phyloP scores from a whole-genome alignment of 108 stramenopile species.

The Stephanodiscus triporus region DNA sequence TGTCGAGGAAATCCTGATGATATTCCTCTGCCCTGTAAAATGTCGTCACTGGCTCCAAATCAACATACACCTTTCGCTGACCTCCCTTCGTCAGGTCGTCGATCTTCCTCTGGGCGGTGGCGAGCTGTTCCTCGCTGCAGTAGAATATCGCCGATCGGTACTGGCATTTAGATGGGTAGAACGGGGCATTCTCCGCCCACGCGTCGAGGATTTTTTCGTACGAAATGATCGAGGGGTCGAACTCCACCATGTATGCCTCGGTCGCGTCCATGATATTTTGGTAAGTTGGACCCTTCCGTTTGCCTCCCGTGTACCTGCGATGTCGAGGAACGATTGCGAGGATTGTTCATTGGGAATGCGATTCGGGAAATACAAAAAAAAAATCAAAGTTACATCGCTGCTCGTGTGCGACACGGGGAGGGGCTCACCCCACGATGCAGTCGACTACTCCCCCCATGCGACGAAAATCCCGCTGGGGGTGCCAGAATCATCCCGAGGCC shows the following conservation, averaged over 20 bases:
- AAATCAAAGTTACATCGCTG: too few species aligned
- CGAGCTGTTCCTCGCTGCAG: conserved; percentile 48
- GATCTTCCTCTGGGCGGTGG: conserved; percentile 38
- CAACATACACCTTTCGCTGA: conserved; percentile 43
- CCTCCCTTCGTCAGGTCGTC: conserved; percentile 41
- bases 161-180: conserved; percentile 52
- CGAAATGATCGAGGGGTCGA: conserved; percentile 55
- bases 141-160: conserved; percentile 70
- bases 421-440: conserved; percentile 51
- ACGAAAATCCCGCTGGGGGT: conserved; percentile 63
- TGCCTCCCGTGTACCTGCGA: conserved; percentile 65
- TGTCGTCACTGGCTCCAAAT: conserved; percentile 58
- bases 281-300: conserved; percentile 66
- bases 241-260: conserved; percentile 73
- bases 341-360: neutral
- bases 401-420: neutral
- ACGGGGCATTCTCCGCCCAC: conserved; percentile 56
- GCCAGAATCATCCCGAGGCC: conserved; percentile 83
- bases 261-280: conserved; percentile 69
- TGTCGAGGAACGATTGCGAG: neutral
- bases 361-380: too few species aligned
- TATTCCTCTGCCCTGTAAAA: conserved; percentile 73
- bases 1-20: conserved; percentile 70
- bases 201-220: conserved; percentile 63
- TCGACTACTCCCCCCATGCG: conserved; percentile 58